Conservation (phyloP, 2,329 filamentous ascomycete species). For the Penicillium fuscoglaucum region DNA sequence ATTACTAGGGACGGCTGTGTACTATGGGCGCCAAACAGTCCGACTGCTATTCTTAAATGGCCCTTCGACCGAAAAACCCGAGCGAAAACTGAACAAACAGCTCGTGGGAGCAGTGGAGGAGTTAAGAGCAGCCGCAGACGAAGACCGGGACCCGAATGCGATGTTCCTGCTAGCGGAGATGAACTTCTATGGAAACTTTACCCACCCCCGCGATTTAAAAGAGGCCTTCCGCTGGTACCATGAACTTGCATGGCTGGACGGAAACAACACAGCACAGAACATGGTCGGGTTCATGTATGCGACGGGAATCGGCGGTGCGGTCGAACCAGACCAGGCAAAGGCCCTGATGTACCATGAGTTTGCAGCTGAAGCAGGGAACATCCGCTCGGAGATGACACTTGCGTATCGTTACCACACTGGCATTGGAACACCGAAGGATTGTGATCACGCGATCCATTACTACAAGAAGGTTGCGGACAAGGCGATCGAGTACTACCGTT, state of each 20-base stretch:
- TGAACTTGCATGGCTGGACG: conserved; percentile 70
- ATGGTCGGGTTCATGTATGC: conserved; percentile 97
- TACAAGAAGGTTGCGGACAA: conserved; percentile 95
- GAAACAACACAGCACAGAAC: conserved; percentile 89
- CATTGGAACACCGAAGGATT: conserved; percentile 81
- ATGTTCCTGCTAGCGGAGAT: conserved; percentile 88
- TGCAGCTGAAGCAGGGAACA: conserved; percentile 79
- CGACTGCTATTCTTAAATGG: conserved; percentile 66
- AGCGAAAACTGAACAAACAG: conserved; percentile 39
- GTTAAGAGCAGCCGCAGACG: conserved; percentile 58
- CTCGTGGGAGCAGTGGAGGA: conserved; percentile 60
- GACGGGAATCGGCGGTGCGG: conserved; percentile 80
- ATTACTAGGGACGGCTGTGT: conserved; percentile 55
- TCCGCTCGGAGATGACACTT: conserved; percentile 87
- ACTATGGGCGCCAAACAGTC: conserved; percentile 65
- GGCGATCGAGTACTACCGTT: conserved; percentile 81
- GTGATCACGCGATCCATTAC: conserved; percentile 79
- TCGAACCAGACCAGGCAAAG: conserved; percentile 83
- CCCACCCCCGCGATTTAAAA: conserved; percentile 77
- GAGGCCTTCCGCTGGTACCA: conserved; percentile 80
- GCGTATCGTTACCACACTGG: conserved; percentile 83
- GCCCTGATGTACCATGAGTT: conserved; percentile 93
- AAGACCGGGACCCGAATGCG: conserved; percentile 67
- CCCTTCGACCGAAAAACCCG: conserved; percentile 50
- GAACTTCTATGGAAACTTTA: conserved; percentile 95